A percentile compares a stretch with the other conserved stretches of the same genome.
Evolutionary conservation across 2,329 filamentous ascomycete species (phyloP).

Genomic region (Claviceps arundinis): DNA sequence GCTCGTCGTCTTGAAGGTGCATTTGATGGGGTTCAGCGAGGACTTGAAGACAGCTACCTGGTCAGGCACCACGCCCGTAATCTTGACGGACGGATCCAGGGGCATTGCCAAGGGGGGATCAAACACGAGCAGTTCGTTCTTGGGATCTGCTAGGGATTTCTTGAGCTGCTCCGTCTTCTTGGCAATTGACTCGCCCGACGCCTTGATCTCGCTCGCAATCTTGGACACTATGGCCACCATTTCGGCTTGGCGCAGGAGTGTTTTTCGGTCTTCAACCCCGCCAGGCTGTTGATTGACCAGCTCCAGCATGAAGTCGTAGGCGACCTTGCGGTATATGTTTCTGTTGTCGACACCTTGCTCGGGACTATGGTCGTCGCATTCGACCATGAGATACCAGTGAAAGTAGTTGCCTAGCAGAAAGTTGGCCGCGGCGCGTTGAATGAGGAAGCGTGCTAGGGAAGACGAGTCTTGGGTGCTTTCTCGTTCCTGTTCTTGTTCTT

Average conservation of each 20-base stretch:
- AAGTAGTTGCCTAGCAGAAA: constrained; percentile 89
- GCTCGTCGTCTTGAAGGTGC: constrained; percentile 72
- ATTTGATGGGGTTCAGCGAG: constrained; percentile 77
- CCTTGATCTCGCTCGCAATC: constrained; percentile 78
- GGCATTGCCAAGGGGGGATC: constrained; percentile 80
- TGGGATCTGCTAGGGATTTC: constrained; percentile 71
- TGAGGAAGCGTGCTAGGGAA: constrained; percentile 67
- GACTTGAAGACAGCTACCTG: constrained; percentile 93
- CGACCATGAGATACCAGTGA: constrained; percentile 98
- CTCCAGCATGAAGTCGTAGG: constrained; percentile 91
- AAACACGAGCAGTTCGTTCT: constrained; percentile 74
- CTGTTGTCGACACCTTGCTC: constrained; percentile 64
- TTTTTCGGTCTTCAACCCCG: constrained; percentile 61
- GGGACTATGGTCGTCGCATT: constrained; percentile 74
- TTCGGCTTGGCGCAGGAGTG: constrained; percentile 75
- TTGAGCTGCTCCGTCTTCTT: constrained; percentile 78
- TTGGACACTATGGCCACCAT: constrained; percentile 76
- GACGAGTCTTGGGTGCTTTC: constrained; percentile 64
- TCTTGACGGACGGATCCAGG: constrained; percentile 68
- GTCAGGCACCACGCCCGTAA: constrained; percentile 69
- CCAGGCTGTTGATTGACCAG: constrained; percentile 56
- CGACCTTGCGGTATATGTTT: constrained; percentile 81
- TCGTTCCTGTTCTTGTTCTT: constrained; percentile 15
- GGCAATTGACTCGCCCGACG: constrained; percentile 61
- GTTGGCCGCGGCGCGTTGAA: constrained; percentile 75